phyloP scores from a whole-genome alignment of 176 grass and related monocot genomes.

The Bothriochloa decipiens region DNA sequence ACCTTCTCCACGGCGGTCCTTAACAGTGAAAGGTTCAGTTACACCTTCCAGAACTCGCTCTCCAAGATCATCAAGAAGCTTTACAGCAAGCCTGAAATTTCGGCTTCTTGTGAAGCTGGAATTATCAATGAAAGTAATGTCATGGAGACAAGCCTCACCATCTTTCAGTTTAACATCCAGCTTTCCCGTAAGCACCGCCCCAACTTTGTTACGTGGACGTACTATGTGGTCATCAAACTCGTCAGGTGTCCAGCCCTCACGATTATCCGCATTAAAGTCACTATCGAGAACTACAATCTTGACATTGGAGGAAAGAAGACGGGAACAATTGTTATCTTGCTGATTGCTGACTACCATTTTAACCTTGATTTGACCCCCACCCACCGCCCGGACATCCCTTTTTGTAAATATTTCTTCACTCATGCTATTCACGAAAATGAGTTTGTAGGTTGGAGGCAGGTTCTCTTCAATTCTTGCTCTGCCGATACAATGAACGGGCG shows the following conservation, averaged over 20 bases:
- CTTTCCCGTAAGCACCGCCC: conserved; percentile 43
- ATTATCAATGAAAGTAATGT: conserved; percentile 51
- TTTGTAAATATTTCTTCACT: conserved; percentile 44
- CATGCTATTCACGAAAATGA: conserved; percentile 36
- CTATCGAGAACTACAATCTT: conserved; percentile 61
- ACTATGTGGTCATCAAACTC: conserved; percentile 44
- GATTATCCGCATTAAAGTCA: conserved; percentile 41
- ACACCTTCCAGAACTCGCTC: conserved; percentile 49
- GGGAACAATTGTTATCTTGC: not conserved
- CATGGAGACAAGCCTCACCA: conserved; percentile 27
- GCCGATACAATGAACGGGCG: not conserved
- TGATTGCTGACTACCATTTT: not conserved
- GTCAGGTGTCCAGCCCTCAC: conserved; percentile 36
- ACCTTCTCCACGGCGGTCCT: conserved; percentile 66
- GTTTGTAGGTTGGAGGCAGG: conserved; percentile 35
- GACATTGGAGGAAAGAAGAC: conserved; percentile 41
- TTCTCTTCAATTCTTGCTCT: conserved; percentile 25
- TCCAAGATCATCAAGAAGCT: conserved; percentile 18
- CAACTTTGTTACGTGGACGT: conserved; percentile 34
- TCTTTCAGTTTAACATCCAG: conserved; percentile 39
- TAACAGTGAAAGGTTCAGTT: conserved; percentile 54
- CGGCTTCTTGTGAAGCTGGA: conserved; percentile 52
- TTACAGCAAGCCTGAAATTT: conserved; percentile 57
- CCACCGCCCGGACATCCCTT: not conserved
- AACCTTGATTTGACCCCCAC: conserved; percentile 38